phyloP scores from a whole-genome alignment of 2,329 filamentous ascomycete species.

The Harringtonia aguacate region DNA sequence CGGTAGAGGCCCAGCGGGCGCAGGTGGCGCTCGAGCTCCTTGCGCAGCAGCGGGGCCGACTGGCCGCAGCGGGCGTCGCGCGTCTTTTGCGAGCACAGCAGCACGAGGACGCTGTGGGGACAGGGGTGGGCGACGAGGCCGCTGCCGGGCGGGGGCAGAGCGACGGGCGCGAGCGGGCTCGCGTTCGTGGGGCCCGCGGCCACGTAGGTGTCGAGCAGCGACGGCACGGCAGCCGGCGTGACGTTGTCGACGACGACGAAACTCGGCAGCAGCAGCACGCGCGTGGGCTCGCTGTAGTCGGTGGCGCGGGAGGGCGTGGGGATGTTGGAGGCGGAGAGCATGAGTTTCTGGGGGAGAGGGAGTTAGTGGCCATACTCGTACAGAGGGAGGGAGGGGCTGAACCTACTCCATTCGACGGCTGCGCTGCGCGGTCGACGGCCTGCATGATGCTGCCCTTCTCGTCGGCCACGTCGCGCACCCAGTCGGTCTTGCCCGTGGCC shows the following conservation, averaged over 20 bases:
- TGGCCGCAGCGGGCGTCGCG: slow-evolving; percentile 91
- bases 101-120: slow-evolving; percentile 76
- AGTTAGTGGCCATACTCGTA: not conserved
- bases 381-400: not conserved
- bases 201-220: slow-evolving; percentile 61
- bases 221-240: slow-evolving; percentile 60
- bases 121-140: slow-evolving; percentile 46
- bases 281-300: slow-evolving; percentile 60
- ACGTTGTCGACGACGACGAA: slow-evolving; percentile 79
- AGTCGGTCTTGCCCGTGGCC: slow-evolving; percentile 92
- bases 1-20: slow-evolving; percentile 75
- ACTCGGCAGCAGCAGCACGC: slow-evolving; percentile 71
- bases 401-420: slow-evolving; percentile 58
- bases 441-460: slow-evolving; percentile 82
- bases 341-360: slow-evolving; percentile 50
- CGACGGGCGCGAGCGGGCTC: slow-evolving; percentile 40
- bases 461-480: slow-evolving; percentile 80
- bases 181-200: slow-evolving; percentile 64
- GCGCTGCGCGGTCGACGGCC: slow-evolving; percentile 49
- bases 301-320: slow-evolving; percentile 59
- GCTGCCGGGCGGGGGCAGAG: slow-evolving; percentile 23
- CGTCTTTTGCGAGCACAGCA: slow-evolving; percentile 91
- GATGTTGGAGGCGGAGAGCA: slow-evolving; percentile 88
- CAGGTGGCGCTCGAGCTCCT: slow-evolving; percentile 82
- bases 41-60: slow-evolving; percentile 77